Percentiles rank a stretch among this genome's conserved stretches.
These are phyloP conservation scores for Ogataea salicorniae DNA, from an alignment of 805 yeast species.

Conservation along the genomic window DNA sequence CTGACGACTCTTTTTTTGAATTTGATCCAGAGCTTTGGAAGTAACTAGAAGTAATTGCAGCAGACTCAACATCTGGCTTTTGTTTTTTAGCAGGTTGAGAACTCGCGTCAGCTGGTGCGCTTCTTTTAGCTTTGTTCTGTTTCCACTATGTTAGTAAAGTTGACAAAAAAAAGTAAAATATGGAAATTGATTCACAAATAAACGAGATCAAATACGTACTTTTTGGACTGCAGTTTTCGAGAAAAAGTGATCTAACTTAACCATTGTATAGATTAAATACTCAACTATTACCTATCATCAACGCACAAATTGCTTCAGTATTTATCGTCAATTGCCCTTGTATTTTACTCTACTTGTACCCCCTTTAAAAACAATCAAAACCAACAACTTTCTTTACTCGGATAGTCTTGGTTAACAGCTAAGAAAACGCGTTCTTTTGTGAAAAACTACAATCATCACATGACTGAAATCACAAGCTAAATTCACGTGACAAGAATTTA, in stretches of 20 bases:
- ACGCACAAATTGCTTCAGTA: not conserved
- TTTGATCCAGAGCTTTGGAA: not conserved
- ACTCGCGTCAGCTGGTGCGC: not conserved
- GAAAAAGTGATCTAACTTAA: constrained; percentile 27
- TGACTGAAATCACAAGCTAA: too few relatives aligned
- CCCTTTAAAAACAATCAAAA: too few relatives aligned
- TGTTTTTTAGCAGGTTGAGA: constrained; percentile 4
- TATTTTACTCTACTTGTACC: not conserved
- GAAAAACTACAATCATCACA: too few relatives aligned
- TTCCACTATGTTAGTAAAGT: not conserved
- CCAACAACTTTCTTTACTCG: too few relatives aligned
- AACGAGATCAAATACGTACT: constrained; percentile 8
- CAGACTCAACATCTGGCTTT: not conserved
- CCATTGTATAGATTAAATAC: constrained; percentile 12
- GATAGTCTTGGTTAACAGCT: too few relatives aligned
- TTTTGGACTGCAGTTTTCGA: constrained; percentile 25
- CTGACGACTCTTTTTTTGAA: not conserved
- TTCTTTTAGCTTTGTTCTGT: constrained; percentile 6
- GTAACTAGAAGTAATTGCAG: not conserved
- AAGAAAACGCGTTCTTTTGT: too few relatives aligned
- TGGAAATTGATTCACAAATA: not conserved
- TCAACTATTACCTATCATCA: not conserved
- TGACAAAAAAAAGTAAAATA: not conserved
- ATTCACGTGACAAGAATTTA: too few relatives aligned
- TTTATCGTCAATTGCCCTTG: not conserved